phyloP scores from a whole-genome alignment of 2,329 filamentous ascomycete genomes.

The Epichloe typhina region DNA sequence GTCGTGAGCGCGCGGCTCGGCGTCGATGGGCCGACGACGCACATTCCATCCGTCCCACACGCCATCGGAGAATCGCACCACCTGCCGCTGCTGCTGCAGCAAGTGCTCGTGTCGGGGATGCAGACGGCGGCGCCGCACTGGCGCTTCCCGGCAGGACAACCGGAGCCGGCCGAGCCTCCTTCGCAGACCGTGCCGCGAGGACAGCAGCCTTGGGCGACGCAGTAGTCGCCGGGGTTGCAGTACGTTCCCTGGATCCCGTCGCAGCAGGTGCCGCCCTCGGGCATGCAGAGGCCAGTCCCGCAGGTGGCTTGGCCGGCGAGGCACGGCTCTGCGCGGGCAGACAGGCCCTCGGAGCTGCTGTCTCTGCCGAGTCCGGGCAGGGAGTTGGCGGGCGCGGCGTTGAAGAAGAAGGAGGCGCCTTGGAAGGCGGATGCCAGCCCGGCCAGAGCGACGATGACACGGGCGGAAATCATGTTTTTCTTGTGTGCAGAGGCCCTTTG shows the following conservation, averaged over 20 bases:
- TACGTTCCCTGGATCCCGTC: neutral
- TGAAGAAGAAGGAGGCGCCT: neutral
- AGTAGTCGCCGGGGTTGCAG: neutral
- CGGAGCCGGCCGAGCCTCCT: neutral
- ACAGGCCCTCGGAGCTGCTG: neutral
- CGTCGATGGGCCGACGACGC: neutral
- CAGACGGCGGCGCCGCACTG: neutral
- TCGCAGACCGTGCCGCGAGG: neutral
- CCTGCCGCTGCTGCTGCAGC: neutral
- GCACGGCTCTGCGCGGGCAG: neutral
- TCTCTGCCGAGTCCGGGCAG: neutral
- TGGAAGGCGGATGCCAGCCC: neutral
- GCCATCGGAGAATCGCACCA: neutral
- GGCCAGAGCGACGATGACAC: neutral
- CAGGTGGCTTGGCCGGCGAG: neutral
- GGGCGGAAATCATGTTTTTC: neutral
- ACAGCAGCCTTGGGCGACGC: neutral
- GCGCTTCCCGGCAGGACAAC: neutral
- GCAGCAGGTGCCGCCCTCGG: neutral
- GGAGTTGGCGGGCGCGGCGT: neutral
- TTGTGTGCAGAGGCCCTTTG: neutral
- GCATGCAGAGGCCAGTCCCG: neutral
- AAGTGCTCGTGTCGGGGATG: neutral
- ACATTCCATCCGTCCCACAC: neutral
- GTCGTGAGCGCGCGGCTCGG: neutral